Evolutionary conservation across 129 eudicot species (phyloP).

Genomic region (Helianthus annuus): HanXRQr2.0-SUNRISE NC_035434.2:162036617-162037116

Average conservation of each 20-base stretch:
- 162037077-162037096: slow-evolving; percentile 64
- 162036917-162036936: slow-evolving; percentile 34
- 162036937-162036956: slow-evolving; percentile 76
- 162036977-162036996: slow-evolving; percentile 53
- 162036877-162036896: neutral
- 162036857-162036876: slow-evolving; percentile 35
- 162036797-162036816: slow-evolving; percentile 34
- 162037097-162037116: slow-evolving; percentile 51
- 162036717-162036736: slow-evolving; percentile 50
- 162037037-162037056: slow-evolving; percentile 48
- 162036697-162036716: slow-evolving; percentile 32
- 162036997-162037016: slow-evolving; percentile 62
- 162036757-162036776: slow-evolving; percentile 52
- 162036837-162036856: slow-evolving; percentile 86
- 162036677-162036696: slow-evolving; percentile 33
- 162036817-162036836: slow-evolving; percentile 68
- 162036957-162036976: slow-evolving; percentile 52
- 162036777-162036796: slow-evolving; percentile 18
- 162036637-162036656: slow-evolving; percentile 9
- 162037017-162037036: slow-evolving; percentile 60
- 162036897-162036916: neutral
- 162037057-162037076: slow-evolving; percentile 66
- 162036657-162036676: slow-evolving; percentile 33
- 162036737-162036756: slow-evolving; percentile 39
- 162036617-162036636: slow-evolving; percentile 9